Evolutionary conservation across 768 basidiomycete genomes (phyloP).

Genomic region (Gymnopilus dilepis): DNA sequence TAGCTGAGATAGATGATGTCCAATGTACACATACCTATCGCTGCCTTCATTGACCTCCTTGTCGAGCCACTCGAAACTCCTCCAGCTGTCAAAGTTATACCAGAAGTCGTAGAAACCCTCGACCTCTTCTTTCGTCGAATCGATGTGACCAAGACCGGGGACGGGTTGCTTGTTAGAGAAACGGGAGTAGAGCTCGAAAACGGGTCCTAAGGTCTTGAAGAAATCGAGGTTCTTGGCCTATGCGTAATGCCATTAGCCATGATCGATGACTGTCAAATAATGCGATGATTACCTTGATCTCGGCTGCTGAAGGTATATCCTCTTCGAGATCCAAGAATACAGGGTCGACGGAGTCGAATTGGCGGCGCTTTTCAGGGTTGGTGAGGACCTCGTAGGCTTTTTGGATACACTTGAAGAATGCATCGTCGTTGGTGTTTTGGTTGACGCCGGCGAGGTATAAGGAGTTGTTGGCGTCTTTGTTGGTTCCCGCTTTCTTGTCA

Average conservation of each 20-base stretch:
- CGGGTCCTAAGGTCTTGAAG: slow-evolving; percentile 75
- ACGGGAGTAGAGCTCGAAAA: slow-evolving; percentile 90
- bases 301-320: slow-evolving; percentile 70
- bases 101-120: slow-evolving; percentile 98
- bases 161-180: slow-evolving; percentile 90
- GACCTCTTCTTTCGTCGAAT: slow-evolving; percentile 80
- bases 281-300: slow-evolving; percentile 53
- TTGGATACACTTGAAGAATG: slow-evolving; percentile 99
- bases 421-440: slow-evolving; percentile 92
- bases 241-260: not conserved
- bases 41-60: slow-evolving; percentile 99
- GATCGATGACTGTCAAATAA: not conserved
- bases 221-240: slow-evolving; percentile 65
- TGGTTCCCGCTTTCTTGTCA: slow-evolving; percentile 79
- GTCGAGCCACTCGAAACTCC: slow-evolving; percentile 96
- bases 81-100: slow-evolving; percentile 99
- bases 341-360: slow-evolving; percentile 97
- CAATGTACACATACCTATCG: slow-evolving; percentile 68
- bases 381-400: slow-evolving; percentile 97
- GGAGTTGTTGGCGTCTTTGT: slow-evolving; percentile 34
- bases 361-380: slow-evolving; percentile 84
- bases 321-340: slow-evolving; percentile 73
- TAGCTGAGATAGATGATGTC: not conserved
- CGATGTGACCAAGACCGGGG: slow-evolving; percentile 73
- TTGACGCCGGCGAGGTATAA: slow-evolving; percentile 57